Evolutionary conservation across 768 basidiomycete genomes (phyloP), one percentile per base, ranked within the genome.

Genomic region (Dentipellis fragilis): DNA sequence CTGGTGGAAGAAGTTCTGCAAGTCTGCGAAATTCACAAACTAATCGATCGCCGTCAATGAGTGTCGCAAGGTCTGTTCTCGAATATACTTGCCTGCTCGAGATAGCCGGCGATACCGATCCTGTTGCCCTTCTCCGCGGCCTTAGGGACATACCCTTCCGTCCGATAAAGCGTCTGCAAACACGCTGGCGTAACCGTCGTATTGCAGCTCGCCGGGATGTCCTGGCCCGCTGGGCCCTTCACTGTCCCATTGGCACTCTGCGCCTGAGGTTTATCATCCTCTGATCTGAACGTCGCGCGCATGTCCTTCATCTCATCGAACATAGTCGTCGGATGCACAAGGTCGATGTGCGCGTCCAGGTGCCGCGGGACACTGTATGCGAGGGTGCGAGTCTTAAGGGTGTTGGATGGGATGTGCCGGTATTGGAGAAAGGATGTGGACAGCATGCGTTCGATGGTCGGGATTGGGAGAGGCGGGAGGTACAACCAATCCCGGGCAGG

Each of bases 311-410:
- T 45, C 10, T 22, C 72, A 50, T 72, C 67, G 61, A 84, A 85
- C 67, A 80, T 76, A 0, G 81, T 85, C 1, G 84, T 85, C 0
- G 84, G 84, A 56, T 84, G 81, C 29, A 85, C 70, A 23, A 84
- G 64, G n/a, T 84, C 81, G 45, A 84, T 63, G 60, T 84, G 80
- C 1, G 71, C 66, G 57, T 78, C 72, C 51, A 85, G 63, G 48
- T 72, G 55, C 42, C 69, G 68, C 0, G 84, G 84, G 10, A 85
- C 73, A 58, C 78, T 79, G 65, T 83, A 85, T 59, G 68, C 71
- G 7, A 75, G 78, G 8, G 84, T 82, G 46, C 84, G 75, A 52
- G 51, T 45, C 42, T 45, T 45, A 6, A 45, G n/a, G 1, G 42
- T 16, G 16, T 19, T 19, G 42, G 42, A 45, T 7, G 42, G 19